These are phyloP conservation scores for Tetrapisispora nanseiensis DNA, from an alignment of 805 yeast genomes.

Conservation along the genomic window DNA sequence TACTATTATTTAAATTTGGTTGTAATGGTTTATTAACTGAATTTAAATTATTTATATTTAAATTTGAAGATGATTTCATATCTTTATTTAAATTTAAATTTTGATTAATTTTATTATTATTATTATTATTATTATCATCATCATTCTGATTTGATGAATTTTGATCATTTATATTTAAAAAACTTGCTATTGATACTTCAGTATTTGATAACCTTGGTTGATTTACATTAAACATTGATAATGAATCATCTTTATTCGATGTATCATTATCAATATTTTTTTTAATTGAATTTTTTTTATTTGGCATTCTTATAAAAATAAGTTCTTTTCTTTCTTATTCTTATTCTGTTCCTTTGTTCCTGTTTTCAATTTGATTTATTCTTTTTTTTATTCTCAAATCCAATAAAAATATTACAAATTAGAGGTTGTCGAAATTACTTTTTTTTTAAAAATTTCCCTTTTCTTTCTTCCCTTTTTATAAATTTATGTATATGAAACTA, in stretches of 20 bases:
- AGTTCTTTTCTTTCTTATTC: background rate
- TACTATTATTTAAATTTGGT: background rate
- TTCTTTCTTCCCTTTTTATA: too few relatives aligned
- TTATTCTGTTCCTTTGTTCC: background rate
- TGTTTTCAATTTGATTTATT: background rate
- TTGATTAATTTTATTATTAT: too few relatives aligned
- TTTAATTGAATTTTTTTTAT: background rate
- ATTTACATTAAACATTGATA: constrained; percentile 12
- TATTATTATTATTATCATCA: background rate
- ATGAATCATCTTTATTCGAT: constrained; percentile 10
- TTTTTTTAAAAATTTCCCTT: too few relatives aligned
- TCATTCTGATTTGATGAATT: background rate
- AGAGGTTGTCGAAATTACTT: too few relatives aligned
- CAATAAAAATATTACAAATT: too few relatives aligned
- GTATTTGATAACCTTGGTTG: constrained; percentile 19
- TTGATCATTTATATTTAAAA: constrained; percentile 15
- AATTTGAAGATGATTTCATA: background rate
- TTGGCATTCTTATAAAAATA: background rate
- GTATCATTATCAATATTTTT: background rate
- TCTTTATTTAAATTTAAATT: background rate
- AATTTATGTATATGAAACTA: too few relatives aligned
- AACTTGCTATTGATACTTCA: constrained; percentile 21
- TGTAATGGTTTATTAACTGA: background rate
- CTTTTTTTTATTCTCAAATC: too few relatives aligned
- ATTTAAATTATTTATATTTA: background rate